A percentile compares a stretch with the other conserved stretches of the same genome.
These are phyloP conservation scores for Salvia rosmarinus DNA, from an alignment of 257 asterid genomes.

Conservation along the genomic window DNA sequence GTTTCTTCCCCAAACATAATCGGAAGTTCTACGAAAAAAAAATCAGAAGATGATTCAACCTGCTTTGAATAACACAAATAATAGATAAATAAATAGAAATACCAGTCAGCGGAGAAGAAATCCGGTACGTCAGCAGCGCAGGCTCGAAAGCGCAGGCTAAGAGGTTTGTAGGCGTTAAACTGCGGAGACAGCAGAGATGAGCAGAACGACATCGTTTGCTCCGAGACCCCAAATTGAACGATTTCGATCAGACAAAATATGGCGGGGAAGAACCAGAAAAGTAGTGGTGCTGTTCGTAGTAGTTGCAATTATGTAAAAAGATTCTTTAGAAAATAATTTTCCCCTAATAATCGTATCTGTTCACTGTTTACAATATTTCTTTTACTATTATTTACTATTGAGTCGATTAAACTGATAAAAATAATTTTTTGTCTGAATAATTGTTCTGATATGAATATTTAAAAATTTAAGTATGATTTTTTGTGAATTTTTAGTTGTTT, in stretches of 20 bases:
- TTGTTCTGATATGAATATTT: too few species aligned
- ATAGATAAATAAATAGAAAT: slow-evolving; percentile 15
- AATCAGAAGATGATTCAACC: background rate
- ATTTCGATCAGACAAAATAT: slow-evolving; percentile 30
- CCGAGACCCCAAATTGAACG: background rate
- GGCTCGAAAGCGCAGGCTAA: slow-evolving; percentile 50
- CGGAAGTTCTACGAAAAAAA: slow-evolving; percentile 1
- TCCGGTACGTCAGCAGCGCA: slow-evolving; percentile 84
- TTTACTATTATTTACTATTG: too few species aligned
- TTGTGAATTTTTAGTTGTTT: background rate
- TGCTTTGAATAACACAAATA: background rate
- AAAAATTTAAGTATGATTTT: background rate
- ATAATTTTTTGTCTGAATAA: background rate
- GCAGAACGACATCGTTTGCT: slow-evolving; percentile 59
- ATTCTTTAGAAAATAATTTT: too few species aligned
- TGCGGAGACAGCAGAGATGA: slow-evolving; percentile 45
- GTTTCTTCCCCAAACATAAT: background rate
- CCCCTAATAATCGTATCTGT: too few species aligned
- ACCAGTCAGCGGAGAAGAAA: slow-evolving; percentile 85
- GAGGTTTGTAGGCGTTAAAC: slow-evolving; percentile 42
- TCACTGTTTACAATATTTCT: too few species aligned
- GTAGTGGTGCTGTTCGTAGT: slow-evolving; percentile 30
- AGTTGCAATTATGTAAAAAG: background rate
- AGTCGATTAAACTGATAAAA: too few species aligned
- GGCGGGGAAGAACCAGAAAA: slow-evolving; percentile 43